A percentile compares a stretch with the other conserved stretches of the same genome.
These are phyloP conservation scores for Xylaria venustula DNA, from an alignment of 495 filamentous ascomycete genomes.

Conservation along the genomic window DNA sequence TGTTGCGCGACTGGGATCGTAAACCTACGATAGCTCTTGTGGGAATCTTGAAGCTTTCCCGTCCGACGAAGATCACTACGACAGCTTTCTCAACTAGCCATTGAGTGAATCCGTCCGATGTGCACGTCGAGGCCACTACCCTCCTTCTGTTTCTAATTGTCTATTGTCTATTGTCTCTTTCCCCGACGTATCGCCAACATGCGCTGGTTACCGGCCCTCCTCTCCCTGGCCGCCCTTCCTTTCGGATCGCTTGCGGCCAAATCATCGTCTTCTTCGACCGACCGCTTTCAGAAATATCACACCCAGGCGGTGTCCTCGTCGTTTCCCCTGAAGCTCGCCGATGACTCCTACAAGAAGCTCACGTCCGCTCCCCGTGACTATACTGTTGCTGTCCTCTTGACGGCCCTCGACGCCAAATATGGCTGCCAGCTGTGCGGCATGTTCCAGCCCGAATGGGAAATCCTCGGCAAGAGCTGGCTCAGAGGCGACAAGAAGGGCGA, in stretches of 20 bases:
- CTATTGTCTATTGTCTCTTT: not conserved
- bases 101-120: conserved; percentile 6
- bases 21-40: not conserved
- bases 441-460: conserved; percentile 92
- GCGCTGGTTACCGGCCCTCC: conserved; percentile 56
- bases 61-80: too few relatives aligned
- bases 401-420: conserved; percentile 80
- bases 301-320: conserved; percentile 61
- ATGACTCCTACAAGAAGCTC: conserved; percentile 70
- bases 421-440: conserved; percentile 85
- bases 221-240: conserved; percentile 54
- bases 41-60: conserved; percentile 9
- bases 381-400: conserved; percentile 77
- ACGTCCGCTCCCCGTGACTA: conserved; percentile 80
- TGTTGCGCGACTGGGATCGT: too few relatives aligned
- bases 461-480: conserved; percentile 84
- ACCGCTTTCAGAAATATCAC: conserved; percentile 67
- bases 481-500: conserved; percentile 73
- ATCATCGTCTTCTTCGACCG: conserved; percentile 41
- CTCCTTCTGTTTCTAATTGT: not conserved
- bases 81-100: not conserved
- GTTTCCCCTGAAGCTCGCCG: conserved; percentile 75
- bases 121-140: not conserved
- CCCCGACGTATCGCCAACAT: conserved; percentile 34
- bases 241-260: conserved; percentile 56